phyloP scores from a whole-genome alignment of 495 filamentous ascomycete genomes.

The Podospora comata region DNA sequence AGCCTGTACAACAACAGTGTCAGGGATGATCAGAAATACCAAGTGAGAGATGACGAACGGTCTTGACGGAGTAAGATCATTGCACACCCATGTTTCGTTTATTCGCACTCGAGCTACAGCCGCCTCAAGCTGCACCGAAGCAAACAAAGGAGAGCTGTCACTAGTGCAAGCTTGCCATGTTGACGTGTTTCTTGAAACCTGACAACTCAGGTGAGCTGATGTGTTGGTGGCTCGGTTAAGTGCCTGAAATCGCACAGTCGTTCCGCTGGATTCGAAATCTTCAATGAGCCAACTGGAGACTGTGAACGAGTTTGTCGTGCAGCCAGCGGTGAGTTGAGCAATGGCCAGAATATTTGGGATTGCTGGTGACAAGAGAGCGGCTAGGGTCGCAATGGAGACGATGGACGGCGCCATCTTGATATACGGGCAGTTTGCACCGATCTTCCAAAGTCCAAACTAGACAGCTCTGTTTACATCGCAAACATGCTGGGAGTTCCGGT shows the following conservation, averaged over 20 bases:
- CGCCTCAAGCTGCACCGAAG: slow-evolving; percentile 8
- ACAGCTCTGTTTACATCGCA: not conserved
- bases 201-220: slow-evolving; percentile 14
- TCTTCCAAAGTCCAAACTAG: not conserved
- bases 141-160: not conserved
- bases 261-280: slow-evolving; percentile 13
- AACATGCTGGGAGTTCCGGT: not conserved
- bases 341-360: not conserved
- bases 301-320: slow-evolving; percentile 27
- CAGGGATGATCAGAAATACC: not conserved
- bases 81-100: slow-evolving; percentile 31
- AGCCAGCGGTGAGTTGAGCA: slow-evolving; percentile 15
- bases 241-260: slow-evolving; percentile 13
- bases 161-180: slow-evolving; percentile 18
- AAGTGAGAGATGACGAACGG: slow-evolving; percentile 16
- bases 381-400: not conserved
- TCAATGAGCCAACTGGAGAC: slow-evolving; percentile 28
- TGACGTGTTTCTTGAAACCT: not conserved
- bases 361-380: not conserved
- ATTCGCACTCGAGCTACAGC: slow-evolving; percentile 13
- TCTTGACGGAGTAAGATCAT: slow-evolving; percentile 14
- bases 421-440: too few relatives aligned
- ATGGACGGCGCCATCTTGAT: not conserved
- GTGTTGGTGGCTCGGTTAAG: slow-evolving; percentile 26
- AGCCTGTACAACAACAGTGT: slow-evolving; percentile 11